Base-by-base conservation (phyloP, 2,329 filamentous ascomycete species). In the Talaromyces sp. region DNA sequence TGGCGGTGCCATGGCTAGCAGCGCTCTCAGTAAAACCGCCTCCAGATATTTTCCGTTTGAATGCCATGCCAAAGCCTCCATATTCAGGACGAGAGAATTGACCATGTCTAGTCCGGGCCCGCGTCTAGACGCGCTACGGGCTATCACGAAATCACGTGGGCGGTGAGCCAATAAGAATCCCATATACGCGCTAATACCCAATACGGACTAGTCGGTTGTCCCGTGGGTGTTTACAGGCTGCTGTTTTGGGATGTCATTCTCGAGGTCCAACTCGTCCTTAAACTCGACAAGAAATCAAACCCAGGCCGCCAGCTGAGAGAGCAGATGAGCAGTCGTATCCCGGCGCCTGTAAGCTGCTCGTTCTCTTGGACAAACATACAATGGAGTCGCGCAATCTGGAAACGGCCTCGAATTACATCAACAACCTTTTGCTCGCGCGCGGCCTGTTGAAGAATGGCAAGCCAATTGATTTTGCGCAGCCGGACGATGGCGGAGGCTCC, bases 381-480 rank as follows among this genome's bases (percentile, higher is more conserved):
- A 80, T 80, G 78, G 78, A 80, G 65, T 64, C 72, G 46, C 71
- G 75, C 52, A 85, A 82, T 69, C 74, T 88, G 61, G 80, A 84
- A 64, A 84, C 84, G 50, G 86, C 86, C 26, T 85, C 85, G 31
- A 80, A 79, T 7, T 88, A 88, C 70, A 79, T 88, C 64, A 88
- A 88, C 74, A 87, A 88, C 64, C 76, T 88, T 6, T 75, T 88
- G 21, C 79, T 88, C n/a, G 84, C 85, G 8, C 82, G 86, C 50
- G 86, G 86, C 32, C 75, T 88, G 14, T 73, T 88, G 46, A 82
- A 84, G 62, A 82, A 85, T 78, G 83, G 79, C 50, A 74, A 70
- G 55, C 69, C 77, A 9, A 81, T 99, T 75, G 88, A 97, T 74
- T 99, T 99, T 73, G 87, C 89, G 62, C 80, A 86, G 64, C 88